These are phyloP conservation scores for Penicillium sp. DNA, from an alignment of 2,329 filamentous ascomycete genomes.

Conservation along the genomic window DNA sequence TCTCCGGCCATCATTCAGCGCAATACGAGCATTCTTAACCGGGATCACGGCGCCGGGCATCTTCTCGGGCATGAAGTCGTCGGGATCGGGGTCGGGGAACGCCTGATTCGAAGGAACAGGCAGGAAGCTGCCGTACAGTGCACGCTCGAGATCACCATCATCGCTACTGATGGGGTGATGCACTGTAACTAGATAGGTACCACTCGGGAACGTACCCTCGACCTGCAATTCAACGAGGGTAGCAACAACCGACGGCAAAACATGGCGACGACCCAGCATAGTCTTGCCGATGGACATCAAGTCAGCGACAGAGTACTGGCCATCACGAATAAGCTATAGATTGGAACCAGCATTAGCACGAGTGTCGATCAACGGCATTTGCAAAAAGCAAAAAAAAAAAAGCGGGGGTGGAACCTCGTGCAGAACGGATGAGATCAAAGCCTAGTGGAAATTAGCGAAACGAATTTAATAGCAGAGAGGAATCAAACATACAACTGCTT, in stretches of 20 bases:
- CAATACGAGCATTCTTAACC: slow-evolving; percentile 62
- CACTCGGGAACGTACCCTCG: slow-evolving; percentile 85
- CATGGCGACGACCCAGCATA: slow-evolving; percentile 90
- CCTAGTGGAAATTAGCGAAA: slow-evolving; percentile 22
- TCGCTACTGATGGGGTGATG: slow-evolving; percentile 83
- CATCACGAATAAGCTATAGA: slow-evolving; percentile 81
- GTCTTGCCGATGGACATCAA: slow-evolving; percentile 88
- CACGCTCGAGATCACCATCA: slow-evolving; percentile 79
- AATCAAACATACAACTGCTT: slow-evolving; percentile 62
- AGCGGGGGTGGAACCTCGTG: slow-evolving; percentile 61
- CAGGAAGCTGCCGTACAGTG: slow-evolving; percentile 86
- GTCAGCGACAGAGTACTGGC: slow-evolving; percentile 82
- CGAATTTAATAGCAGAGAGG: background rate
- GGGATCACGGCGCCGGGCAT: slow-evolving; percentile 77
- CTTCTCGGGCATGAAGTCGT: slow-evolving; percentile 62
- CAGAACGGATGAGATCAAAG: slow-evolving; percentile 71
- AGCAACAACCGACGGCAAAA: slow-evolving; percentile 72
- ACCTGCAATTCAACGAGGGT: slow-evolving; percentile 84
- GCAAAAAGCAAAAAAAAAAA: background rate
- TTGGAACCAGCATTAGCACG: background rate
- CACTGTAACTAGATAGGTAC: slow-evolving; percentile 91
- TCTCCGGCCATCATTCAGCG: slow-evolving; percentile 68
- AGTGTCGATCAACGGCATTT: background rate
- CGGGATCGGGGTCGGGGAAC: slow-evolving; percentile 62
- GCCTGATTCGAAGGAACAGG: slow-evolving; percentile 66